Evolutionary conservation across 768 basidiomycete genomes (phyloP).

Genomic region (Neoboletus brunneissimus): DNA sequence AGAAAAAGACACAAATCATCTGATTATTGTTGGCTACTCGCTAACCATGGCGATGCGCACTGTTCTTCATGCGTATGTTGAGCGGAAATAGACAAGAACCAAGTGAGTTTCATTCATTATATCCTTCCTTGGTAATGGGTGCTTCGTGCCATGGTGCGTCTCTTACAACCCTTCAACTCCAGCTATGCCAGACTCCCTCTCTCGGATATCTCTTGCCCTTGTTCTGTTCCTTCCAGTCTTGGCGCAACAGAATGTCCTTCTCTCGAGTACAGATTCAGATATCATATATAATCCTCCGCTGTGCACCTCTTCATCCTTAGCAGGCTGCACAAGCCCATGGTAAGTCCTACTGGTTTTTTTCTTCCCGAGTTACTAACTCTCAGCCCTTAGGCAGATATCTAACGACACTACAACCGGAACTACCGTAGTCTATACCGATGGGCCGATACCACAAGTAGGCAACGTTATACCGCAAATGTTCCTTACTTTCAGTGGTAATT

Average conservation of each 20-base stretch:
- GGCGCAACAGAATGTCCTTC: constrained; percentile 24
- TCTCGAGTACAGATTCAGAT: constrained; percentile 22
- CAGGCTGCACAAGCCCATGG: constrained; percentile 29
- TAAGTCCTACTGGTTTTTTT: background rate
- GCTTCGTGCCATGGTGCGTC: background rate
- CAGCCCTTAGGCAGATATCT: constrained; percentile 22
- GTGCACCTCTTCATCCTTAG: constrained; percentile 12
- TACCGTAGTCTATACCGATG: constrained; percentile 36
- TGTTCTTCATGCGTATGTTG: background rate
- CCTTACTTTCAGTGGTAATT: constrained; percentile 49
- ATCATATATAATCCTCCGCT: constrained; percentile 30
- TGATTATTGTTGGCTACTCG: background rate
- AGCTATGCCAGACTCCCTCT: constrained; percentile 26
- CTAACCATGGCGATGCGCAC: background rate
- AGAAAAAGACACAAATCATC: background rate
- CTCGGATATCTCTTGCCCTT: constrained; percentile 13
- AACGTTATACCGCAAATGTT: constrained; percentile 57
- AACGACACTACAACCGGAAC: constrained; percentile 15
- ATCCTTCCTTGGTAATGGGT: constrained; percentile 8
- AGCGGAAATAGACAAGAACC: constrained; percentile 13
- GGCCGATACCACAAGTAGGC: constrained; percentile 40
- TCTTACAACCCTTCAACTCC: constrained; percentile 1
- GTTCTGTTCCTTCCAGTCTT: constrained; percentile 1
- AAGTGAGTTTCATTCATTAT: background rate
- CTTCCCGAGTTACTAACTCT: background rate